Evolutionary conservation across 1,284 basidiomycete species (phyloP), one percentile per base, ranked within the genome.

Genomic region (Cryptococcus sp.): DNA sequence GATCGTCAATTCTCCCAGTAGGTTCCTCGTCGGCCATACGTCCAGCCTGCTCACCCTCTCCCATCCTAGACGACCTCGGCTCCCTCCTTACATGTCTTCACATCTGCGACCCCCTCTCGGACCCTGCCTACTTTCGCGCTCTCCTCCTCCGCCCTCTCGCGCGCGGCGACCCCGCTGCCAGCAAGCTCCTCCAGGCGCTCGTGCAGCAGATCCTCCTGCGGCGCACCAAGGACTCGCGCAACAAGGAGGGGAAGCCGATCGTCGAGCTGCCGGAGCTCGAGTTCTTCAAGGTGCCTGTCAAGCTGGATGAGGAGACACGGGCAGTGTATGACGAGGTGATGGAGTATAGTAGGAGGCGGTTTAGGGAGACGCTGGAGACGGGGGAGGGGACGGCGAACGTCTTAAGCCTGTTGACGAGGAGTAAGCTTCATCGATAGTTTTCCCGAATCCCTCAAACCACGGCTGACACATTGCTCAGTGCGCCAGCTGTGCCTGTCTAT

Each of bases 151-250:
- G 88, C 7, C 88, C 87, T 2, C 71, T 92, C 51, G 87, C 86
- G 62, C 77, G 84, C 37, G 88, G 85, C 15, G 79, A 84, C 50
- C 80, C 84, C 0, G 66, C 79, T 36, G 89, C 89, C 7, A 84
- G 81, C 21, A 85, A 85, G 63, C 75, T 92, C 5, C 77, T 91
- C n/a, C 81, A 86, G 85, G 88, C 87, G 4, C 76, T 95, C n/a
- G 91, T 94, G 82, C 84, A 80, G 45, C 87, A 89, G 28, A 82
- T 85, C 15, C 89, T 91, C 53, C 85, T 95, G 46, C 85, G 91
- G 5, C 82, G 91, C 36, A 92, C 89, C 4, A 93, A 93, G 74
- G 88, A 92, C 77, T 87, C 85, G 85, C 87, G 88, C 81, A 88
- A 92, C 69, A 81, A 79, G 9, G 74, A 84, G 12, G 91, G 91